Conservation (phyloP, 805 yeast genomes). For the Candida awuae region DNA sequence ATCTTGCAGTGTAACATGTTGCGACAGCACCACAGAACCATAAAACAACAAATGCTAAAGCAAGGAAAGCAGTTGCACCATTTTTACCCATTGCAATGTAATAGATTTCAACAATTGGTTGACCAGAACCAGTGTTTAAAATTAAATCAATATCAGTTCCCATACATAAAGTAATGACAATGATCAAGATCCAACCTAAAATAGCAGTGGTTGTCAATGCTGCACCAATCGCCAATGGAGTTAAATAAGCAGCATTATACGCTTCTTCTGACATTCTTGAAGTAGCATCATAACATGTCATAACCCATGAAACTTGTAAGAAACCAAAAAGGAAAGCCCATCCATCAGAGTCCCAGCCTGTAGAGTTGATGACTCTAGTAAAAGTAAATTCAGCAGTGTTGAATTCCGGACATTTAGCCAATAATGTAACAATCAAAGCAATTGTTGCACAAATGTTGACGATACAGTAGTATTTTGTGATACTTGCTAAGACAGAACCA, state of each 20-base stretch:
- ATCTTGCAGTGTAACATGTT: constrained; percentile 42
- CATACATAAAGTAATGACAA: constrained; percentile 41
- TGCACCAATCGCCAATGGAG: constrained; percentile 52
- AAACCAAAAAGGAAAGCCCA: constrained; percentile 53
- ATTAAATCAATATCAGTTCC: constrained; percentile 31
- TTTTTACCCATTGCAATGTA: constrained; percentile 43
- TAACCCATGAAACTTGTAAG: constrained; percentile 52
- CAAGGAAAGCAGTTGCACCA: constrained; percentile 45
- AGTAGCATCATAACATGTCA: constrained; percentile 50
- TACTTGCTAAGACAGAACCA: constrained; percentile 40
- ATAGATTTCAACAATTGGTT: constrained; percentile 46
- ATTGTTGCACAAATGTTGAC: constrained; percentile 41
- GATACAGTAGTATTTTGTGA: constrained; percentile 45
- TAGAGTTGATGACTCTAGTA: constrained; percentile 36
- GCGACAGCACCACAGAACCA: constrained; percentile 49
- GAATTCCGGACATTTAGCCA: constrained; percentile 43
- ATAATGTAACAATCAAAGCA: constrained; percentile 44
- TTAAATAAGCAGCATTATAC: constrained; percentile 43
- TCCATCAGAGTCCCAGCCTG: constrained; percentile 46
- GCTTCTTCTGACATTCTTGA: constrained; percentile 51
- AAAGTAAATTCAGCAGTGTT: constrained; percentile 41
- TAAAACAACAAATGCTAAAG: constrained; percentile 40
- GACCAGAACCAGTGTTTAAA: constrained; percentile 33
- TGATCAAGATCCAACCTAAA: constrained; percentile 41
- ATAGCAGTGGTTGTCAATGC: constrained; percentile 43